Conservation (phyloP, 148 eudicot species). For the Simmondsia chinensis region DNA sequence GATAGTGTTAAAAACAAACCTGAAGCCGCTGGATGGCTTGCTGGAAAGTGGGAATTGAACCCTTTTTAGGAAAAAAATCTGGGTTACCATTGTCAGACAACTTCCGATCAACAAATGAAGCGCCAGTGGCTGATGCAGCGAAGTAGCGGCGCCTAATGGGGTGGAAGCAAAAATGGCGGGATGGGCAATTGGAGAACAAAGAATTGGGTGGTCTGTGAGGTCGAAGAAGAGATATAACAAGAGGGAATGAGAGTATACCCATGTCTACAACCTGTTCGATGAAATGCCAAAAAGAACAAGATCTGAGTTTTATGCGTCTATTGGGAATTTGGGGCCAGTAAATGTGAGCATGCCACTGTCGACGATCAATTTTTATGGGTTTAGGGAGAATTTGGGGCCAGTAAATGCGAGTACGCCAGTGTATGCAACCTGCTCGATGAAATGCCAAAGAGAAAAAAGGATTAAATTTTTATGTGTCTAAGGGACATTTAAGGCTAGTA, state of each 20-base stretch:
- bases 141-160: conserved; percentile 20
- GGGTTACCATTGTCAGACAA: conserved; percentile 14
- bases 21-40: conserved; percentile 98
- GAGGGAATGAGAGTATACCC: conserved; percentile 66
- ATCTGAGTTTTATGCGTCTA: no score
- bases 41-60: conserved; percentile 64
- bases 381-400: no score
- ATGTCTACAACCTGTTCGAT: no score
- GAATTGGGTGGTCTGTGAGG: conserved; percentile 43
- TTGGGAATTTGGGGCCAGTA: no score
- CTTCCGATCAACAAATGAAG: conserved; percentile 12
- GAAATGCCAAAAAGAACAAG: no score
- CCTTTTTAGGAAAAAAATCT: conserved; percentile 15
- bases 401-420: no score
- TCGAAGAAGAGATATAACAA: conserved; percentile 58
- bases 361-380: no score
- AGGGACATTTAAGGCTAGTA: no score
- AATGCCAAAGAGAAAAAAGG: no score
- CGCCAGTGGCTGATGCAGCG: conserved; percentile 16
- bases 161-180: conserved; percentile 12
- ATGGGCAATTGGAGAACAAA: conserved; percentile 24
- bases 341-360: no score
- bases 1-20: conserved; percentile 24
- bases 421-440: no score
- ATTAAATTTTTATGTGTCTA: no score